phyloP scores from a whole-genome alignment of 441 rosid genomes.

The Biscutella laevigata region DNA sequence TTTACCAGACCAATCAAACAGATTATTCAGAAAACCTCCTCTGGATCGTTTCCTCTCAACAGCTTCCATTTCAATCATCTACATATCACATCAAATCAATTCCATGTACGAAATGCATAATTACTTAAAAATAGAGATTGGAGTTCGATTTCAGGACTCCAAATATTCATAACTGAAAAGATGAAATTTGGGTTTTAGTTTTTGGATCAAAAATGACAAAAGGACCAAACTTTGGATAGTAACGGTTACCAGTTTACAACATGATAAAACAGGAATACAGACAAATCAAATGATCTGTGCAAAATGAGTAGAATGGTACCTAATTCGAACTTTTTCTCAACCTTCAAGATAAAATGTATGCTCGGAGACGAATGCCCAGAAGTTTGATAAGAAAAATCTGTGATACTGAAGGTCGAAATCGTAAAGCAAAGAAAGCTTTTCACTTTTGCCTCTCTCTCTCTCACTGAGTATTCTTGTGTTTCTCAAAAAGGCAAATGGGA shows the following conservation, averaged over 20 bases:
- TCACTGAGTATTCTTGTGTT: not conserved
- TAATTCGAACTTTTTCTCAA: not conserved
- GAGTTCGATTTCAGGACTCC: not conserved
- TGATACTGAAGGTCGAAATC: slow-evolving; percentile 1
- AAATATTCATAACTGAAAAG: too few species aligned
- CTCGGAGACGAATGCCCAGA: slow-evolving; percentile 6
- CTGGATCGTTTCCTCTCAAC: slow-evolving; percentile 55
- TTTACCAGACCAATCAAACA: slow-evolving; percentile 85
- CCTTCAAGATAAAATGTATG: slow-evolving; percentile 7
- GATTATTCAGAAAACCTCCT: slow-evolving; percentile 54
- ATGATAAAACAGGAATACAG: slow-evolving; percentile 9
- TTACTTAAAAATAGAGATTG: not conserved
- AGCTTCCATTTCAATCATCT: slow-evolving; percentile 53
- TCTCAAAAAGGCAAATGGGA: not conserved
- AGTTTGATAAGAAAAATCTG: not conserved
- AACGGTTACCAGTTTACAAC: not conserved
- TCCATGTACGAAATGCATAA: not conserved
- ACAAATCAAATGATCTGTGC: slow-evolving; percentile 16
- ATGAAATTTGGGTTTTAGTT: too few species aligned
- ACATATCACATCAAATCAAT: slow-evolving; percentile 10
- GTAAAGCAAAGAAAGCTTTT: slow-evolving; percentile 14
- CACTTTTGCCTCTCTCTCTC: not conserved
- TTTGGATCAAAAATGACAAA: slow-evolving; percentile 5
- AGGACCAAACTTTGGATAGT: slow-evolving; percentile 13
- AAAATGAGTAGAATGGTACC: slow-evolving; percentile 11